Conservation (phyloP, 306 rosid species). For the Erythrophleum fordii region DNA sequence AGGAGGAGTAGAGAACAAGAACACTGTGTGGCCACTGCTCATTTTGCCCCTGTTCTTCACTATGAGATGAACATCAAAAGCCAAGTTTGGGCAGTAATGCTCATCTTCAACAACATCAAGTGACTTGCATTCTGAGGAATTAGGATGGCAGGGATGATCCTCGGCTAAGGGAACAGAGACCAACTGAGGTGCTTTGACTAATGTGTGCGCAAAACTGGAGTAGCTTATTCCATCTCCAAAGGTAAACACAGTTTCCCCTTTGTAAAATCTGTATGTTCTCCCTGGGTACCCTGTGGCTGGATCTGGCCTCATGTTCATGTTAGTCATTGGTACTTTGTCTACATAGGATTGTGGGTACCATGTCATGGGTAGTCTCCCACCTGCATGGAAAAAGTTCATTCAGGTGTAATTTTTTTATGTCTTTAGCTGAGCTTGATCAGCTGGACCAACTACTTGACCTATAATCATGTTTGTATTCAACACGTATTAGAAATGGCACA, state of each 20-base stretch:
- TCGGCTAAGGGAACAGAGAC: conserved; percentile 65
- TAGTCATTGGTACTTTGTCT: conserved; percentile 87
- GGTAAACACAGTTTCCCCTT: conserved; percentile 76
- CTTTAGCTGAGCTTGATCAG: too few species aligned
- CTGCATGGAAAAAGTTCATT: conserved; percentile 38
- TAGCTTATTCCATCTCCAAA: conserved; percentile 94
- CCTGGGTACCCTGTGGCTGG: conserved; percentile 84
- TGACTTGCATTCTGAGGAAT: conserved; percentile 65
- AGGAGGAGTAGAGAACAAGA: conserved; percentile 79
- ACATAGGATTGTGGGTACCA: conserved; percentile 94
- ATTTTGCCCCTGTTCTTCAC: conserved; percentile 70
- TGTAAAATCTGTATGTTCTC: conserved; percentile 83
- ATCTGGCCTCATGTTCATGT: conserved; percentile 95
- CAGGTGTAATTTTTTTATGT: background rate
- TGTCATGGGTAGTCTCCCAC: conserved; percentile 94
- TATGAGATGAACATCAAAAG: conserved; percentile 65
- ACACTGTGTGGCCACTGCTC: conserved; percentile 67
- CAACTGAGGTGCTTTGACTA: conserved; percentile 59
- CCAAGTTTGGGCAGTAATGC: conserved; percentile 57
- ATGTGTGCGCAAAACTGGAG: conserved; percentile 57
- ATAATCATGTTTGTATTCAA: background rate
- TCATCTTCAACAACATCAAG: conserved; percentile 53
- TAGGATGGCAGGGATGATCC: conserved; percentile 59
- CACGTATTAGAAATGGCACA: too few species aligned
- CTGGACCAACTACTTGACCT: background rate